These are phyloP conservation scores for Haberlea rhodopensis DNA, from an alignment of 257 asterid species.

Conservation along the genomic window DNA sequence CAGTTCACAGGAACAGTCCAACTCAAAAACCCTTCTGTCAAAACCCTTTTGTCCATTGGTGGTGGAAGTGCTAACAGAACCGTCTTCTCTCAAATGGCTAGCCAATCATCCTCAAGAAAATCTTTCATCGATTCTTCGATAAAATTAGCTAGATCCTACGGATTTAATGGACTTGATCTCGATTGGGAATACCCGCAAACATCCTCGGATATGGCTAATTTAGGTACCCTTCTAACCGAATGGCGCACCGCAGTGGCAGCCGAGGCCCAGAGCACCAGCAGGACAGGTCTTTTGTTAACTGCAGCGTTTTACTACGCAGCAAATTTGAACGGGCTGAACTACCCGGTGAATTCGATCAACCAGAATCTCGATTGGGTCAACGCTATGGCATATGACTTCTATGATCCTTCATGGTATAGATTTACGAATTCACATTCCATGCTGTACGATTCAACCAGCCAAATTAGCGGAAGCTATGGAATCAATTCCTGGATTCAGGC, in stretches of 20 bases:
- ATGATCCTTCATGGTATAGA: slow-evolving; percentile 36
- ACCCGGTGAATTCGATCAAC: slow-evolving; percentile 35
- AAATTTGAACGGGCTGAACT: slow-evolving; percentile 21
- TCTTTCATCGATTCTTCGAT: slow-evolving; percentile 50
- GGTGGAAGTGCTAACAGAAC: slow-evolving; percentile 32
- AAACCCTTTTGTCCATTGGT: slow-evolving; percentile 46
- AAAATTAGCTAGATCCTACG: slow-evolving; percentile 32
- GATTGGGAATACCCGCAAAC: slow-evolving; percentile 48
- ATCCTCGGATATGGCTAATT: slow-evolving; percentile 35
- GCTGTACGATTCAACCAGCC: slow-evolving; percentile 35
- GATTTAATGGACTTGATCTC: slow-evolving; percentile 46
- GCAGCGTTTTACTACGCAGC: slow-evolving; percentile 37
- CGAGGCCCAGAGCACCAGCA: slow-evolving; percentile 32
- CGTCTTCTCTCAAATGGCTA: slow-evolving; percentile 41
- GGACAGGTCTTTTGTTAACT: slow-evolving; percentile 29
- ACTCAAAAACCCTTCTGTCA: slow-evolving; percentile 35
- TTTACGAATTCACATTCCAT: slow-evolving; percentile 41
- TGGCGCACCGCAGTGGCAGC: slow-evolving; percentile 40
- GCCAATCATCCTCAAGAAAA: slow-evolving; percentile 28
- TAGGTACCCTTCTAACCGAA: slow-evolving; percentile 36
- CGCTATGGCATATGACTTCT: slow-evolving; percentile 51
- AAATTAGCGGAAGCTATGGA: slow-evolving; percentile 39
- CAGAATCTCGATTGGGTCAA: slow-evolving; percentile 41
- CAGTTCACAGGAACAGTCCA: slow-evolving; percentile 43
- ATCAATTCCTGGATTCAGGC: slow-evolving; percentile 32